phyloP scores from a whole-genome alignment of 306 rosid species.

The Benincasa hispida region DNA sequence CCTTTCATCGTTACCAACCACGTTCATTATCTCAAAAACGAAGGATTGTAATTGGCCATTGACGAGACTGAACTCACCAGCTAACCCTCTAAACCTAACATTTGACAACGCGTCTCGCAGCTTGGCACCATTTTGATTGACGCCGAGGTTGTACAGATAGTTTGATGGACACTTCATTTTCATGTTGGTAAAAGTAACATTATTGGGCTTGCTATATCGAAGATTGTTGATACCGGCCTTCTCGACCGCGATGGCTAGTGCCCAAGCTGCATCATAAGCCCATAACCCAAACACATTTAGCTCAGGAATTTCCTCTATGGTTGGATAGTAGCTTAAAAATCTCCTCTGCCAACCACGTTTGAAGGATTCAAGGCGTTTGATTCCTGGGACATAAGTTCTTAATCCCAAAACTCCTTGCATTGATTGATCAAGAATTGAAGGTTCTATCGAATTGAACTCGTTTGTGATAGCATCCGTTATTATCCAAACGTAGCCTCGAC shows the following conservation, averaged over 20 bases:
- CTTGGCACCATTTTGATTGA: constrained; percentile 24
- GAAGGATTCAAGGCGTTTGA: not conserved
- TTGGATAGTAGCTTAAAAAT: constrained; percentile 20
- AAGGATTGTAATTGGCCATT: constrained; percentile 16
- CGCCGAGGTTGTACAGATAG: constrained; percentile 29
- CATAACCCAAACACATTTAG: constrained; percentile 25
- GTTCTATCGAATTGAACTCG: not conserved
- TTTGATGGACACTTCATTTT: not conserved
- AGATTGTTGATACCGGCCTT: not conserved
- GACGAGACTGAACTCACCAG: constrained; percentile 10
- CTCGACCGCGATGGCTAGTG: constrained; percentile 40
- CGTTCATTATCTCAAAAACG: constrained; percentile 20
- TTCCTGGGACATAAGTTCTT: not conserved
- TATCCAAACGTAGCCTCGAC: constrained; percentile 5
- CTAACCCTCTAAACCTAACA: constrained; percentile 9
- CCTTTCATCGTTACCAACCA: constrained; percentile 25
- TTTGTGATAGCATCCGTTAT: not conserved
- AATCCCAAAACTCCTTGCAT: not conserved
- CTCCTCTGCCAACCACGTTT: not conserved
- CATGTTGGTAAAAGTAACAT: constrained; percentile 8
- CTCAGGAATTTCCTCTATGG: constrained; percentile 3
- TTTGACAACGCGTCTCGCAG: constrained; percentile 20
- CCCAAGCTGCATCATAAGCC: constrained; percentile 43
- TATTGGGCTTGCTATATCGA: not conserved
- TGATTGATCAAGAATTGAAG: not conserved